These are phyloP conservation scores for Neophaeococcomyces mojaviensis DNA, from an alignment of 2,329 filamentous ascomycete species.

Conservation along the genomic window DNA sequence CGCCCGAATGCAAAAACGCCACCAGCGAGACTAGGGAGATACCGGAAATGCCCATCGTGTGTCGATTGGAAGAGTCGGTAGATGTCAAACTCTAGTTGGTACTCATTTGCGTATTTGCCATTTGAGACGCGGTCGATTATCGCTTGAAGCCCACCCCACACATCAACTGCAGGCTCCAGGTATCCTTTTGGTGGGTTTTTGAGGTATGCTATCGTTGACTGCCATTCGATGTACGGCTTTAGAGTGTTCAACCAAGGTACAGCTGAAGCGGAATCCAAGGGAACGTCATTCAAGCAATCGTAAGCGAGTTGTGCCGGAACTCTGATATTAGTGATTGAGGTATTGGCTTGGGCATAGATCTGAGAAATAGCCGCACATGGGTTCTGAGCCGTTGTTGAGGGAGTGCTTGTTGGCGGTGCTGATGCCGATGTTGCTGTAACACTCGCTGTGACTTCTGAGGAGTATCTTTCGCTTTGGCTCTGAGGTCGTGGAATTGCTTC, in stretches of 20 bases:
- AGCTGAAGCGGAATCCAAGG: constrained; percentile 3
- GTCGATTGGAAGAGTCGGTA: constrained; percentile 46
- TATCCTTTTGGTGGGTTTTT: constrained; percentile 48
- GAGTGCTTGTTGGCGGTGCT: not conserved
- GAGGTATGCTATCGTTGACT: constrained; percentile 43
- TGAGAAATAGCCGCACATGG: not conserved
- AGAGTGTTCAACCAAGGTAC: constrained; percentile 4
- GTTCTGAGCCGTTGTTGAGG: not conserved
- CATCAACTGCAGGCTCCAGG: constrained; percentile 42
- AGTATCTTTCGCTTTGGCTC: too few relatives aligned
- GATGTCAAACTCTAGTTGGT: constrained; percentile 49
- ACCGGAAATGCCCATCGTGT: constrained; percentile 54
- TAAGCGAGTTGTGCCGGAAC: constrained; percentile 9
- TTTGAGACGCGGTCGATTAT: constrained; percentile 37
- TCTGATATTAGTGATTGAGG: not conserved
- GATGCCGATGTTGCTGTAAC: not conserved
- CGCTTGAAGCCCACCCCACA: constrained; percentile 38
- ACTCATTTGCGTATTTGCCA: constrained; percentile 45
- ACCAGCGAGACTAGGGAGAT: constrained; percentile 24
- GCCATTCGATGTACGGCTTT: constrained; percentile 39
- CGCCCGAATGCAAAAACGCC: constrained; percentile 8
- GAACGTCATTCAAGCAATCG: constrained; percentile 11
- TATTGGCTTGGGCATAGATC: not conserved
- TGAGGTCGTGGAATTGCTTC: too few relatives aligned
- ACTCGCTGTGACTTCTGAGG: not conserved